Base-by-base conservation (phyloP, 441 rosid species). In the Breynia disticha region DNA sequence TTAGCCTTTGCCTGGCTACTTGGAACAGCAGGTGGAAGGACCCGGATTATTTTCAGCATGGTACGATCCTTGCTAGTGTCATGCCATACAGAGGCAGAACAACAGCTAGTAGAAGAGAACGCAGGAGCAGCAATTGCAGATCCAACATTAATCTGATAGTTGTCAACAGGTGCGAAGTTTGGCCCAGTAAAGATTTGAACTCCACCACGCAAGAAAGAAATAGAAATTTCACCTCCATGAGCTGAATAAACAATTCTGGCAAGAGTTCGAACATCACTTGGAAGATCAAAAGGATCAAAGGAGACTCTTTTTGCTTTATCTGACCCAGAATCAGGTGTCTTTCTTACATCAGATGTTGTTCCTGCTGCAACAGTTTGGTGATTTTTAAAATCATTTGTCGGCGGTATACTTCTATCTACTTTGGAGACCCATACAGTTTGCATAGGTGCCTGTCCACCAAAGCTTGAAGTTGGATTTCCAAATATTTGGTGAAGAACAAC, bases 21-120 rank as follows among this genome's bases (percentile, higher is more conserved):
- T 52, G 89, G 76, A 67, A 90, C 74, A 64, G 99, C 77, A 65
- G 99, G 90, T 62, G 99, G 97, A 66, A 94, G 95, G 68, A 94
- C 94, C 49, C 99, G 97, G 21, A 94, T 76, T 57, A 94, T 83
- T 76, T 87, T 94, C 73, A 94, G 70, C 70, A 90, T 76, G 46
- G 99, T 81, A 47, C 87, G 75, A 71, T 94, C 99, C 79, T 79
- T 80, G 64, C 70, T 74, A 56, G 73, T 72, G 65, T 94, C 96
- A 75, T 90, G 99, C 90, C 96, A 94, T 65, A 90, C 95, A 61
- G 96, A 90, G 62, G 96, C 99, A 43, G 94, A 90, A 73, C 99
- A 94, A 62, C 99, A 94, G 76, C 97, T 94, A 57, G 99, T 94
- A 45, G 99, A 84, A 63, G 99, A 94, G 70, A 94, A 94, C 51